Percentiles rank a stretch among this genome's conserved stretches.
Evolutionary conservation across 108 stramenopile genomes (phyloP).

Genomic region (Aurantiochytrium sp.): DNA sequence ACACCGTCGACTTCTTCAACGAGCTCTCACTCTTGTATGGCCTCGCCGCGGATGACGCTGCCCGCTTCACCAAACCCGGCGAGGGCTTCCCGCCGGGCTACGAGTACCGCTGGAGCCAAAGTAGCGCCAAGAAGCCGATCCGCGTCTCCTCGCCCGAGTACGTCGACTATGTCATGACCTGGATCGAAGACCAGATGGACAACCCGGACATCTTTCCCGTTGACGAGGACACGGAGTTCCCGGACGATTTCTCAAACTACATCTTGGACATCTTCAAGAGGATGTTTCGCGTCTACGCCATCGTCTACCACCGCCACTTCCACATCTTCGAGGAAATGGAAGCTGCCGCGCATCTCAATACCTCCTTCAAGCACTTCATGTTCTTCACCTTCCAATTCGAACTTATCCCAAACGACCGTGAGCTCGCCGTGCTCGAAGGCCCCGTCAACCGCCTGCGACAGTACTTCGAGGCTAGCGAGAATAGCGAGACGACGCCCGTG

Average conservation of each 20-base stretch:
- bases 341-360: slow-evolving; percentile 57
- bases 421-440: background rate
- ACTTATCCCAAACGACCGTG: slow-evolving; percentile 25
- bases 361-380: slow-evolving; percentile 63
- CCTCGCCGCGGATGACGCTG: no score
- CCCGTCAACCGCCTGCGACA: background rate
- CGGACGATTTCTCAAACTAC: slow-evolving; percentile 37
- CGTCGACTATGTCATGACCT: slow-evolving; percentile 54
- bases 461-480: no score
- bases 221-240: slow-evolving; percentile 18
- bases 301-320: slow-evolving; percentile 52
- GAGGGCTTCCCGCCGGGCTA: slow-evolving; percentile 18
- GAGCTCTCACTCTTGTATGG: no score
- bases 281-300: slow-evolving; percentile 55
- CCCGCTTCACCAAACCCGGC: no score
- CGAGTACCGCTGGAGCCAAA: slow-evolving; percentile 38
- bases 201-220: slow-evolving; percentile 30
- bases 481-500: no score
- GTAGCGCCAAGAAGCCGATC: background rate
- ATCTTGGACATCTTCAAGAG: slow-evolving; percentile 48
- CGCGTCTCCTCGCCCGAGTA: slow-evolving; percentile 40
- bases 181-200: slow-evolving; percentile 58
- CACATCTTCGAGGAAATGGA: slow-evolving; percentile 43
- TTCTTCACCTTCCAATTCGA: slow-evolving; percentile 53
- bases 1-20: no score